Base-by-base conservation (phyloP, 2,329 filamentous ascomycete genomes). In the Xenosphaeropsis pyriputrescens region DNA sequence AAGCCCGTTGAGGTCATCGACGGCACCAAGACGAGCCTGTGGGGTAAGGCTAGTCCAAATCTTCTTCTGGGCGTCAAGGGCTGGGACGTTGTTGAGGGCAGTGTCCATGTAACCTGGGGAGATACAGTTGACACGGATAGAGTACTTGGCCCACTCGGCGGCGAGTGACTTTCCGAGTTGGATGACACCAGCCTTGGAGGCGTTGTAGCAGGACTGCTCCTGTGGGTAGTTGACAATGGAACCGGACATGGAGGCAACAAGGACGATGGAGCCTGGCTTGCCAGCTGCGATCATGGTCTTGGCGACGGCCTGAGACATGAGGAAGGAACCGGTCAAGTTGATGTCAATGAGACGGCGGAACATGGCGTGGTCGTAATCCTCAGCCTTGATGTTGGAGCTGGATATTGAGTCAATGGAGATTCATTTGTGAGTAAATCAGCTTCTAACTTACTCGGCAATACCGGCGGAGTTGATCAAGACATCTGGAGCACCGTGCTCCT, bases 31-130 rank as follows among this genome's bases (percentile, higher is more conserved):
- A 33, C 81, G 73, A 56, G 71, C 70, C 68, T 85, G 79, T 8
- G 82, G 82, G 6, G 81, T 86, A 44, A 82, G 56, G 29, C 70
- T 72, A 50, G 73, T 74, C 82, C 82, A 86, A 58, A 85, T 82
- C 61, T 78, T 79, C 75, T 85, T 85, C 67, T 85, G 79, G 35
- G 78, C 79, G 45, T 86, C 80, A 15, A 86, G 74, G 30, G 78
- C 78, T 16, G 80, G 79, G 6, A 84, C 79, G 42, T 78, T 76
- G 71, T 85, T 88, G 44, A 85, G 67, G 5, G 78, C 79, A 5
- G 83, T 91, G 64, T 88, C 81, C 77, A 89, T 88, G 65, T 89
- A 89, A 19, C 83, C 83, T 15, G 84, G 83, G 6, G 77, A 84
- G 60, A 89, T 85, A 59, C 75, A 79, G 70, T 91, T 91, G 52